Percentiles rank a stretch among this genome's conserved stretches.
These are phyloP conservation scores for Diaporthe caulivora DNA, from an alignment of 2,329 filamentous ascomycete genomes.

Conservation along the genomic window DNA sequence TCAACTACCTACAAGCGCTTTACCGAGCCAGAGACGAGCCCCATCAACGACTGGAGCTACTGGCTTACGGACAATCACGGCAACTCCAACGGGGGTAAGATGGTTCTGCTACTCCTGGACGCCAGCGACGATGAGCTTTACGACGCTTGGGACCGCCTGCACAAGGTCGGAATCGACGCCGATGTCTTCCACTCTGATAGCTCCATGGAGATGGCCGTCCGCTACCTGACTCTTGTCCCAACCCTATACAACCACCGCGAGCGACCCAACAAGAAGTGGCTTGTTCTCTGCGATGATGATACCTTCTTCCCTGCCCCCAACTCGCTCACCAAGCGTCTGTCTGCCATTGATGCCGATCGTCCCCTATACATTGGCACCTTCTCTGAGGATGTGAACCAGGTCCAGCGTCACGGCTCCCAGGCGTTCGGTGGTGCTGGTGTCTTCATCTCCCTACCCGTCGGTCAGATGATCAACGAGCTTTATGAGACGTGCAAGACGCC, in stretches of 20 bases:
- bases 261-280: conserved; percentile 66
- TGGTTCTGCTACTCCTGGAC: conserved; percentile 66
- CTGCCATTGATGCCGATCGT: conserved; percentile 62
- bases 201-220: conserved; percentile 68
- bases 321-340: conserved; percentile 63
- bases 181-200: conserved; percentile 68
- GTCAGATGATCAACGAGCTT: conserved; percentile 47
- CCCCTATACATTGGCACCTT: conserved; percentile 72
- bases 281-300: conserved; percentile 74
- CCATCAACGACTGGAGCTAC: conserved; percentile 70
- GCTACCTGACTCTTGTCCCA: conserved; percentile 68
- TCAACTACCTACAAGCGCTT: conserved; percentile 70
- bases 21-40: conserved; percentile 62
- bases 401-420: conserved; percentile 72
- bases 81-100: conserved; percentile 67
- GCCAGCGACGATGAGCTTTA: conserved; percentile 64
- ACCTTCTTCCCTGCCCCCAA: conserved; percentile 74
- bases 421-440: conserved; percentile 74
- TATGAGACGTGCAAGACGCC: conserved; percentile 55
- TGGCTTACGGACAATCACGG: conserved; percentile 70
- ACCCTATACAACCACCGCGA: conserved; percentile 66
- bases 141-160: conserved; percentile 60
- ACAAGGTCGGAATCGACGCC: conserved; percentile 65
- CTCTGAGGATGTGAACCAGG: conserved; percentile 71
- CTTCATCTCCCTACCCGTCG: conserved; percentile 66